These are phyloP conservation scores for Coniella vitis DNA, from an alignment of 2,329 filamentous ascomycete species.

Conservation along the genomic window DNA sequence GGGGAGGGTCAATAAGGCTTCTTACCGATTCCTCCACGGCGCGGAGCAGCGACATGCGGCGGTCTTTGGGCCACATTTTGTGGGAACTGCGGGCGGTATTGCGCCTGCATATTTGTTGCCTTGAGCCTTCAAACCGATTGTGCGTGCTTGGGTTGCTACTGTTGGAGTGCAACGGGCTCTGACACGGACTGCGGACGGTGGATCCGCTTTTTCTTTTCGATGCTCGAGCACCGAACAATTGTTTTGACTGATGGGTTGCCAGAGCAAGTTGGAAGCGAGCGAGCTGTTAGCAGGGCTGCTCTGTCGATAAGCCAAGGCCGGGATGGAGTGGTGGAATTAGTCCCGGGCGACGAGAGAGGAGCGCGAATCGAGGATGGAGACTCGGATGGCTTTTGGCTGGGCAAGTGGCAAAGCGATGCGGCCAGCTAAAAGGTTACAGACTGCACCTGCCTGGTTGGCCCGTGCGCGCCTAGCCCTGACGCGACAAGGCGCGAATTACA, in stretches of 20 bases:
- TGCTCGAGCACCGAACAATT: neutral
- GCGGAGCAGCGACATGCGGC: constrained; percentile 40
- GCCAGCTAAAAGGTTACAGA: no score
- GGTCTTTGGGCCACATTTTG: constrained; percentile 44
- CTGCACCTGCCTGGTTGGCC: no score
- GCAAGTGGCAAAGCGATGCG: no score
- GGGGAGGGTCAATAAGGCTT: neutral
- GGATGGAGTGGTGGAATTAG: no score
- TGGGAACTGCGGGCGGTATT: constrained; percentile 42
- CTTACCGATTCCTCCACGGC: constrained; percentile 47
- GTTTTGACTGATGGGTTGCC: neutral
- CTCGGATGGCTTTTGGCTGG: no score
- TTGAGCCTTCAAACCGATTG: neutral
- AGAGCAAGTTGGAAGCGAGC: neutral
- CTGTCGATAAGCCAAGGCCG: no score
- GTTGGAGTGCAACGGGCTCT: no score
- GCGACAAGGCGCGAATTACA: no score
- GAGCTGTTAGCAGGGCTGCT: neutral
- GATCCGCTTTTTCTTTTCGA: constrained; percentile 3
- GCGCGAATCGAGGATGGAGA: no score
- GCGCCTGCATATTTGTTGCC: constrained; percentile 41
- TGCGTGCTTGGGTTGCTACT: no score
- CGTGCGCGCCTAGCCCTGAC: no score
- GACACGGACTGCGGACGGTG: neutral
- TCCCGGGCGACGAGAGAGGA: no score